Base-by-base conservation (phyloP, 2,329 filamentous ascomycete species). In the Leptographium galeiforme region DNA sequence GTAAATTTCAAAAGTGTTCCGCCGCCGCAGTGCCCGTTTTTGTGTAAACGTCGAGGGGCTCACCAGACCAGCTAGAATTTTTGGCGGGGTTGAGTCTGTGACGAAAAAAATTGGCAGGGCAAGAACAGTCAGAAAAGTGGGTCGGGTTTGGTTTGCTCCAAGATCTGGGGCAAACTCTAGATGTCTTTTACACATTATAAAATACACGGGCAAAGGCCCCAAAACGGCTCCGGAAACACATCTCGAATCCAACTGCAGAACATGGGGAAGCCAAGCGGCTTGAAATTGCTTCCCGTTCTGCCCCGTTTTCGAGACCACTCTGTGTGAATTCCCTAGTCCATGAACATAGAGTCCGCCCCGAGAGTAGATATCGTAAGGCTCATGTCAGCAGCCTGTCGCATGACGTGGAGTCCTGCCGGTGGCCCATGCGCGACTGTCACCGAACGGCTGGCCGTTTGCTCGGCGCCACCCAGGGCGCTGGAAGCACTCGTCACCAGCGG, bases 331-430 rank as follows among this genome's bases (percentile, higher is more conserved):
- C 63, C 64, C 62, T 51, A 76, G 58, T 76, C 73, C 69, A 77
- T 72, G 60, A 74, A 78, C 72, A 79, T 76, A 41, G 69, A 66
- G 53, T 77, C 74, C 43, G 68, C 66, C 18, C 53, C 67, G 39
- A 74, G 68, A 36, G 70, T 68, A 54, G 72, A 69, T 63, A 75
- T 73, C 12, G 68, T 65, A 61, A 75, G 66, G 55, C 65, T 63
- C 63, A 76, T 70, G 45, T 75, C 72, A 14, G 25, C 25, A 25
- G 64, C 48, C 43, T 57, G 71, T 8, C 49, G 51, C 19, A 43
- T 36, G 33, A 43, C 39, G 25, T 48, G 39, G 19, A 48, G 38
- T 5, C 47, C 51, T 3, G 36, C 38, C 10, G 33, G 5, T 16
- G 53, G 54, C 2, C 62, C 70, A 61, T 69, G 69, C 63, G 74